Conservation (phyloP, 2,329 filamentous ascomycete species). For the Aspergillus spinulosporus region DNA sequence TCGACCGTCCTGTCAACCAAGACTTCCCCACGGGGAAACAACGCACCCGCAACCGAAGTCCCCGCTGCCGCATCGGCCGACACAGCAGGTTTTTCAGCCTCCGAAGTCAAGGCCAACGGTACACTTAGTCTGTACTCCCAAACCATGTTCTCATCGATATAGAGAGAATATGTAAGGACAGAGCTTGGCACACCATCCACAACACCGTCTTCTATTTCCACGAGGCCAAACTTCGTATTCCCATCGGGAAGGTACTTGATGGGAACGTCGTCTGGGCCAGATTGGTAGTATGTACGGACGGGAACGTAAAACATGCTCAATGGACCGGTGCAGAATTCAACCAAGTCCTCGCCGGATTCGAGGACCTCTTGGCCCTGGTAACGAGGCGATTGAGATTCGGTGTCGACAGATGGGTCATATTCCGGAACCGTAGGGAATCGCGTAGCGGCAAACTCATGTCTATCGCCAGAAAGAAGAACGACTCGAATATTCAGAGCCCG, state of each 20-base stretch:
- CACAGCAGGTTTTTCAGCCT: not conserved
- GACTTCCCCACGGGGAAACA: conserved; percentile 8
- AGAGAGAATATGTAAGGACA: conserved; percentile 76
- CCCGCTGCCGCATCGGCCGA: not conserved
- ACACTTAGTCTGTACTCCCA: conserved; percentile 61
- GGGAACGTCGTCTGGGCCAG: conserved; percentile 76
- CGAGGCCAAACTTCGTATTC: conserved; percentile 82
- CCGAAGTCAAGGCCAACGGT: conserved; percentile 27
- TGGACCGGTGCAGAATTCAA: conserved; percentile 91
- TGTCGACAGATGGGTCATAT: conserved; percentile 15
- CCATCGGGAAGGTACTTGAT: conserved; percentile 81
- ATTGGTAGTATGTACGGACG: conserved; percentile 76
- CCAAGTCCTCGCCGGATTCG: conserved; percentile 49
- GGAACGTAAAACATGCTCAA: conserved; percentile 94
- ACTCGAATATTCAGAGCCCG: conserved; percentile 69
- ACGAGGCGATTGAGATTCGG: not conserved
- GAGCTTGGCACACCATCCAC: conserved; percentile 46
- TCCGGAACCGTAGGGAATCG: conserved; percentile 58
- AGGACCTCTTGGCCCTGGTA: conserved; percentile 16
- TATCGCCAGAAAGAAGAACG: conserved; percentile 81
- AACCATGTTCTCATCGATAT: conserved; percentile 73
- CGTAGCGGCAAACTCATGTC: conserved; percentile 96
- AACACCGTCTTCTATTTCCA: conserved; percentile 67
- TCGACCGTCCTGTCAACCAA: conserved; percentile 3
- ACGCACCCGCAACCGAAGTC: not conserved